Evolutionary conservation across 2,329 filamentous ascomycete species (phyloP).

Genomic region (Calonectria ilicicola): DNA sequence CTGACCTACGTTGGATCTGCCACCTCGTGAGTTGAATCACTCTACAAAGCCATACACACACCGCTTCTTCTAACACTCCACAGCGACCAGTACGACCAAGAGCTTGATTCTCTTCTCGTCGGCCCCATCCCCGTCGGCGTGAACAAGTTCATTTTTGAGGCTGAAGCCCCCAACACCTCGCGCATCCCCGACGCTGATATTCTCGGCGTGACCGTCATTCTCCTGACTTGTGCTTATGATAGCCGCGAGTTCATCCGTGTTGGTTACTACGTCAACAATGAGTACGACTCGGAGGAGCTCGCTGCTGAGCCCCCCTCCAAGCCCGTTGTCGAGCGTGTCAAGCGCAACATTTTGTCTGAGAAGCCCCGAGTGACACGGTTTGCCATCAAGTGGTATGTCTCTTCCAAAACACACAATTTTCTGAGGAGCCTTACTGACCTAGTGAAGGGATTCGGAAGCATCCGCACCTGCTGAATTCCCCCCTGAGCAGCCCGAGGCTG

Average conservation of each 20-base stretch:
- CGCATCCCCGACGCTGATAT: slow-evolving; percentile 96
- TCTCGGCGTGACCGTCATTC: slow-evolving; percentile 95
- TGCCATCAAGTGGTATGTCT: slow-evolving; percentile 93
- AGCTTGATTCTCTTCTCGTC: slow-evolving; percentile 95
- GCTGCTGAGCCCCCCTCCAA: slow-evolving; percentile 90
- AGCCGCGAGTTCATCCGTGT: slow-evolving; percentile 97
- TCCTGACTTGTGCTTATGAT: slow-evolving; percentile 96
- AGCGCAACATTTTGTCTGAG: slow-evolving; percentile 92
- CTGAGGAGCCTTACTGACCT: neutral
- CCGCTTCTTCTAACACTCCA: slow-evolving; percentile 34
- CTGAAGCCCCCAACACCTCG: slow-evolving; percentile 88
- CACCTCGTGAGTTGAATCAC: slow-evolving; percentile 78
- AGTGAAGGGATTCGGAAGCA: slow-evolving; percentile 90
- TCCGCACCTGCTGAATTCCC: slow-evolving; percentile 96
- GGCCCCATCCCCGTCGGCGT: slow-evolving; percentile 97
- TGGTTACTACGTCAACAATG: slow-evolving; percentile 99
- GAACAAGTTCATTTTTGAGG: slow-evolving; percentile 99
- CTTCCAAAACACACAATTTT: neutral
- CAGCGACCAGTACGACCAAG: slow-evolving; percentile 96
- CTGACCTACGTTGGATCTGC: slow-evolving; percentile 98
- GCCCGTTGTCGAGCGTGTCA: slow-evolving; percentile 91
- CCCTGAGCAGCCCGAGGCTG: slow-evolving; percentile 96
- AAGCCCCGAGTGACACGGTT: slow-evolving; percentile 98
- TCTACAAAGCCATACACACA: slow-evolving; percentile 22
- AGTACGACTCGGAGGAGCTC: slow-evolving; percentile 94